Evolutionary conservation across 768 basidiomycete species (phyloP), one percentile per base, ranked within the genome.

Genomic region (Podaxis pistillaris): DNA sequence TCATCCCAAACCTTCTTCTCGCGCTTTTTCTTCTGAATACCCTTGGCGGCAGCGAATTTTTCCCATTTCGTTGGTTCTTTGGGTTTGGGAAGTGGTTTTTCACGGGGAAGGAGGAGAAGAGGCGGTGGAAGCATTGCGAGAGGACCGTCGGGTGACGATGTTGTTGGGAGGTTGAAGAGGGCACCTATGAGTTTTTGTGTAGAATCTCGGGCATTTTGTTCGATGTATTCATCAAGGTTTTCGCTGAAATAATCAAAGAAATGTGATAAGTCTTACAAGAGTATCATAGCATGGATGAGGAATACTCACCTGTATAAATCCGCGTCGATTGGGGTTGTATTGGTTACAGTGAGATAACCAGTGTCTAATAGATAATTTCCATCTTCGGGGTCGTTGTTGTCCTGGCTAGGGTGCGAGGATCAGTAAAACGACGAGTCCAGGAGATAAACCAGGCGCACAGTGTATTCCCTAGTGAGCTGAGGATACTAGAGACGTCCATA

Each of bases 51-150:
- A 4, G 96, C 96, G 70, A 98, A 99, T 60, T 85, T 81, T 78
- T 98, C 93, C 97, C 97, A 99, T 75, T 97, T 98, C 6, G 96
- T 98, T 37, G 83, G 86, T 8, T 90, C 89, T 75, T 96, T 97
- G 2, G 91, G 90, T 69, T 94, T 96, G 0, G 96, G 97, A 2
- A 98, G 80, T 0, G 92, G 93, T 73, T 99, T 98, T 33, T 94
- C 84, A 24, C 97, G 86, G 0, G 97, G 97, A 0, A 98, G 84
- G 52, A 80, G 78, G 28, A 90, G 92, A 1, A 81, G 84, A 2
- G 93, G 90, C 1, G 85, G 70, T 0, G 96, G 96, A 2, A 97
- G 89, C 60, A 86, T 81, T 1, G 90, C 93, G 54, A 94, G 80
- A 0, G 93, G 93, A 1, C 96, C 96, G 64, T 93, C 90, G 19